Percentiles rank a stretch among this genome's conserved stretches.
phyloP scores from a whole-genome alignment of 2,329 filamentous ascomycete genomes.

The Paecilomyces formosus region DNA sequence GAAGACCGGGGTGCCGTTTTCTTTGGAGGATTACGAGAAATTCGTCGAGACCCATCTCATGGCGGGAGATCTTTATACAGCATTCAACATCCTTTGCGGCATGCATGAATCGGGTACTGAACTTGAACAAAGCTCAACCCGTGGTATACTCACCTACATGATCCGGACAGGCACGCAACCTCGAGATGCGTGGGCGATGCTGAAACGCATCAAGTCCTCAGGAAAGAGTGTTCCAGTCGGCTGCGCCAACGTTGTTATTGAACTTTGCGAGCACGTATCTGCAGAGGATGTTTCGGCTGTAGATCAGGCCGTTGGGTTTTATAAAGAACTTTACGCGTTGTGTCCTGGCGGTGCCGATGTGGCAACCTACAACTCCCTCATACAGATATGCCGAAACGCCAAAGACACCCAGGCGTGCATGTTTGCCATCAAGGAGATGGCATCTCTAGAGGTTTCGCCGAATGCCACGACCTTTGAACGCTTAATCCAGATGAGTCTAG shows the following conservation, averaged over 20 bases:
- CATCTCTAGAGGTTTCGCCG: slow-evolving; percentile 46
- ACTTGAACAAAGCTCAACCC: slow-evolving; percentile 54
- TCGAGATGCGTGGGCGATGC: slow-evolving; percentile 46
- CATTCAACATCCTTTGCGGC: slow-evolving; percentile 63
- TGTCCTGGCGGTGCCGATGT: slow-evolving; percentile 37
- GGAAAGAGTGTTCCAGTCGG: slow-evolving; percentile 44
- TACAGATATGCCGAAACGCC: slow-evolving; percentile 41
- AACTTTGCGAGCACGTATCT: slow-evolving; percentile 40
- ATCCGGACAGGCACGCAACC: slow-evolving; percentile 39
- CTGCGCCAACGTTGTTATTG: slow-evolving; percentile 43
- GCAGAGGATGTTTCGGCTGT: slow-evolving; percentile 28
- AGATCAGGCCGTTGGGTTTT: slow-evolving; percentile 49
- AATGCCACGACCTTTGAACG: slow-evolving; percentile 56
- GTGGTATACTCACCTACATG: slow-evolving; percentile 54
- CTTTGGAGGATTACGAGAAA: slow-evolving; percentile 68
- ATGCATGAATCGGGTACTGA: slow-evolving; percentile 60
- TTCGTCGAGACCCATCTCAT: slow-evolving; percentile 64
- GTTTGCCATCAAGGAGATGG: slow-evolving; percentile 57
- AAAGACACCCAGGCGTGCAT: slow-evolving; percentile 49
- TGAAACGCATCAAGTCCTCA: slow-evolving; percentile 49
- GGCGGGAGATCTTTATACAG: slow-evolving; percentile 54
- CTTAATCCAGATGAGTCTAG: slow-evolving; percentile 51
- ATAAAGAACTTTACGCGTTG: slow-evolving; percentile 53
- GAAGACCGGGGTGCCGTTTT: slow-evolving; percentile 48
- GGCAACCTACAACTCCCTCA: slow-evolving; percentile 53